A percentile compares a stretch with the other conserved stretches of the same genome.
phyloP scores from a whole-genome alignment of 805 yeast species.

The Saccharomycopsis capsularis region DNA sequence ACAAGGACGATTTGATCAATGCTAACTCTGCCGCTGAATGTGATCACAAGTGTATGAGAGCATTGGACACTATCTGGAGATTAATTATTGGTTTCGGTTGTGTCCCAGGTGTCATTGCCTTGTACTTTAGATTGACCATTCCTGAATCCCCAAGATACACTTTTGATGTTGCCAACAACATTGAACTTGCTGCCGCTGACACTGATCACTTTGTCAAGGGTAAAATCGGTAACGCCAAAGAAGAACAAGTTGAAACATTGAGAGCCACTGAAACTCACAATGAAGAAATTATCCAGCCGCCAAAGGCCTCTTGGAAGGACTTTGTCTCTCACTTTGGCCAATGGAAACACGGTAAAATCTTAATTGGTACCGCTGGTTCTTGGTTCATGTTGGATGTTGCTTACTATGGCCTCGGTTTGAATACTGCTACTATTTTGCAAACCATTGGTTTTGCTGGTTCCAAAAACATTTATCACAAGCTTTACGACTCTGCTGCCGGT shows the following conservation, averaged over 20 bases:
- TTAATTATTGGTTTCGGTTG: conserved; percentile 81
- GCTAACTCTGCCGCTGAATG: conserved; percentile 56
- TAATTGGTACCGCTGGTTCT: conserved; percentile 83
- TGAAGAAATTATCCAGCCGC: conserved; percentile 29
- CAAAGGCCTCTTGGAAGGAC: conserved; percentile 74
- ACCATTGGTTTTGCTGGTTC: conserved; percentile 80
- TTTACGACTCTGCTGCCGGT: conserved; percentile 83
- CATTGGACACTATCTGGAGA: conserved; percentile 95
- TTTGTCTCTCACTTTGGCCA: conserved; percentile 67
- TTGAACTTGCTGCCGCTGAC: conserved; percentile 51
- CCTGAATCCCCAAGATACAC: conserved; percentile 94
- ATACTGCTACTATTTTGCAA: conserved; percentile 69
- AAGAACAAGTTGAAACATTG: conserved; percentile 38
- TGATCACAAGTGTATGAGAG: conserved; percentile 59
- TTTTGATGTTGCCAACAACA: conserved; percentile 61
- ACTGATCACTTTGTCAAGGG: conserved; percentile 45
- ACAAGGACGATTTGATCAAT: conserved; percentile 50
- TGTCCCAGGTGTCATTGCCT: conserved; percentile 79
- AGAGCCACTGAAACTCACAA: conserved; percentile 39
- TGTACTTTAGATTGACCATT: conserved; percentile 87
- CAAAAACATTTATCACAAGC: conserved; percentile 57
- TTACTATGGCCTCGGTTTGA: conserved; percentile 80
- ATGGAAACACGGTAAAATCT: conserved; percentile 82
- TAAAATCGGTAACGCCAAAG: conserved; percentile 43
- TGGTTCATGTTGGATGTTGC: conserved; percentile 92